Percentiles rank a stretch among this genome's conserved stretches.
Conservation (phyloP, 139 green algal species). For the Coelastrella sp. region DNA sequence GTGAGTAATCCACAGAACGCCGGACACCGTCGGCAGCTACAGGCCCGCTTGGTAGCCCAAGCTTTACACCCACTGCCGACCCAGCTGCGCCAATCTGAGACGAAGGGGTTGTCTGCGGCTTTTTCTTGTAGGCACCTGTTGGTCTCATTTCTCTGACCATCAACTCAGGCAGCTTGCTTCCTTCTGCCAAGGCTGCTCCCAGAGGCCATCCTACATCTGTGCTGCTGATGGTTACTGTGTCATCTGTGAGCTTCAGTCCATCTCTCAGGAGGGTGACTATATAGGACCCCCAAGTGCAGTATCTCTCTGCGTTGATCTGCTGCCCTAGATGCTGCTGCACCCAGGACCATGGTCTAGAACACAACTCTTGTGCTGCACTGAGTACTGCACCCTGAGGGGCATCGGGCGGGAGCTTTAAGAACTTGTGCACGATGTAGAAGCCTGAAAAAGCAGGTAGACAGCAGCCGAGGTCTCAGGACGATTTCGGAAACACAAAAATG, state of each 20-base stretch:
- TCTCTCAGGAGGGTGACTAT: slow-evolving; percentile 71
- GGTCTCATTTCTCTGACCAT: not conserved
- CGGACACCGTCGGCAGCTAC: not conserved
- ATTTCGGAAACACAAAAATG: too few species aligned
- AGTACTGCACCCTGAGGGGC: slow-evolving; percentile 55
- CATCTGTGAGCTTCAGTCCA: slow-evolving; percentile 69
- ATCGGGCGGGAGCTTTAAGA: slow-evolving; percentile 64
- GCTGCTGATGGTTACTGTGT: slow-evolving; percentile 60
- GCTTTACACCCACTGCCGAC: not conserved
- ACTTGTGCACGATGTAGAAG: slow-evolving; percentile 87
- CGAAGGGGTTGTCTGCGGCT: not conserved
- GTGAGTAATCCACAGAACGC: not conserved
- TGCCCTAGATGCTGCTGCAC: slow-evolving; percentile 48
- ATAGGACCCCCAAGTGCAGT: slow-evolving; percentile 89
- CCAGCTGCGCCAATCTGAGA: not conserved
- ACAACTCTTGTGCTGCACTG: slow-evolving; percentile 52
- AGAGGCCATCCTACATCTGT: slow-evolving; percentile 81
- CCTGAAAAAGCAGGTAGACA: slow-evolving; percentile 59
- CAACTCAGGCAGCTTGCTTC: slow-evolving; percentile 55
- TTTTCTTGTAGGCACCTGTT: not conserved
- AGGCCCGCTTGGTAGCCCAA: not conserved
- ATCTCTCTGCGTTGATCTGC: slow-evolving; percentile 77
- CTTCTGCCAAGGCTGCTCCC: slow-evolving; percentile 82
- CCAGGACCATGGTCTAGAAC: slow-evolving; percentile 57
- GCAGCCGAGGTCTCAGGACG: too few species aligned